Conservation (phyloP, 2,329 filamentous ascomycete genomes). For the Cladophialophora chaetospira region DNA sequence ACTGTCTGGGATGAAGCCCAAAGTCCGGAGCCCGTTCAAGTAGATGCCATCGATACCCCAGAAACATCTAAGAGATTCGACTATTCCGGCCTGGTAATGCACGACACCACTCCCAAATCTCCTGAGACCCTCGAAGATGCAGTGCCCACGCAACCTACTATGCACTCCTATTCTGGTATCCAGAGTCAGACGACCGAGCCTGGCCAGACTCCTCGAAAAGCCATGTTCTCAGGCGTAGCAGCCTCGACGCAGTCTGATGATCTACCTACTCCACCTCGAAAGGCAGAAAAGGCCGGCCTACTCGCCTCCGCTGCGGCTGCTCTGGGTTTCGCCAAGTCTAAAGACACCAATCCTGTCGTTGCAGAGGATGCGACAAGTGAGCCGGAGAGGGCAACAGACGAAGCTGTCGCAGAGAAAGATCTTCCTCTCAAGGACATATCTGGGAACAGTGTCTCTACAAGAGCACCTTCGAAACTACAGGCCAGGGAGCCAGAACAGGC, state of each 20-base stretch:
- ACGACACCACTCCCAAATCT: slow-evolving; percentile 27
- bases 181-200: slow-evolving; percentile 37
- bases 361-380: slow-evolving; percentile 67
- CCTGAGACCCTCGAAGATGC: slow-evolving; percentile 17
- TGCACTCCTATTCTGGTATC: slow-evolving; percentile 39
- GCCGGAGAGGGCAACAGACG: slow-evolving; percentile 49
- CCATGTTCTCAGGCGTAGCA: slow-evolving; percentile 39
- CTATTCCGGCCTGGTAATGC: slow-evolving; percentile 38
- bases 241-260: slow-evolving; percentile 31
- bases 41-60: not conserved
- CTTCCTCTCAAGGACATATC: slow-evolving; percentile 65
- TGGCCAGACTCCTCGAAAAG: slow-evolving; percentile 30
- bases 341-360: slow-evolving; percentile 50
- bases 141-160: slow-evolving; percentile 22
- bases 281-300: slow-evolving; percentile 37
- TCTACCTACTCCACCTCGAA: slow-evolving; percentile 39
- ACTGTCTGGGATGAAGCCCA: slow-evolving; percentile 43
- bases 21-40: slow-evolving; percentile 45
- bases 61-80: slow-evolving; percentile 25
- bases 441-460: slow-evolving; percentile 52
- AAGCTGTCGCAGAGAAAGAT: slow-evolving; percentile 28
- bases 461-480: slow-evolving; percentile 19
- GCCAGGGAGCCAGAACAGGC: not conserved
- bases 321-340: slow-evolving; percentile 26
- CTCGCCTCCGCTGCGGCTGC: slow-evolving; percentile 30